phyloP scores from a whole-genome alignment of 176 grass and related monocot genomes.

The Carex scoparia region DNA sequence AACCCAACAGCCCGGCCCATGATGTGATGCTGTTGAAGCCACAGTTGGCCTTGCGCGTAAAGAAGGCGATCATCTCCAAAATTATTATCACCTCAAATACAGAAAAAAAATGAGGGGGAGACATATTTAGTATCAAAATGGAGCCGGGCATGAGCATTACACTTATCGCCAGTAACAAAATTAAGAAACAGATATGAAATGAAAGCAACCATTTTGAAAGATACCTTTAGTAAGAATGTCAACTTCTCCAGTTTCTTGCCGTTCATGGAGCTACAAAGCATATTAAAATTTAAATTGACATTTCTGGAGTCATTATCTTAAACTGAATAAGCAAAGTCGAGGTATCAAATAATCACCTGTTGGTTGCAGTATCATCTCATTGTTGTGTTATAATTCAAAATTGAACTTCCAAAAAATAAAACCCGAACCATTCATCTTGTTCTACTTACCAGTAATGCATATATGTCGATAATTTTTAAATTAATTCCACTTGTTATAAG shows the following conservation, averaged over 20 bases:
- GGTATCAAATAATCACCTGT: background rate
- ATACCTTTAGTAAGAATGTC: conserved; percentile 90
- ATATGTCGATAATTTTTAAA: background rate
- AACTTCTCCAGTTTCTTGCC: conserved; percentile 61
- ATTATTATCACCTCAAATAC: conserved; percentile 66
- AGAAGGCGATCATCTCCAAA: conserved; percentile 70
- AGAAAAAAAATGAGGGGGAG: background rate
- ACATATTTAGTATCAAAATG: background rate
- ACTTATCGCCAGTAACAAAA: background rate
- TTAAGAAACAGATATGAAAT: background rate
- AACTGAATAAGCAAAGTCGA: background rate
- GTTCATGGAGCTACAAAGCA: conserved; percentile 64
- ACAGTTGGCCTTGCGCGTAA: conserved; percentile 81
- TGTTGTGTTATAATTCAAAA: background rate
- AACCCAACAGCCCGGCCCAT: conserved; percentile 82
- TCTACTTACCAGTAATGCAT: background rate
- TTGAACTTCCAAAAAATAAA: background rate
- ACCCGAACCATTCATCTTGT: background rate
- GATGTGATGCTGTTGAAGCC: conserved; percentile 80
- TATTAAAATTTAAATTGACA: conserved; percentile 13
- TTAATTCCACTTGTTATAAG: background rate
- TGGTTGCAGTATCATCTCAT: background rate
- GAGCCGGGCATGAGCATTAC: background rate
- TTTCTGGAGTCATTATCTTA: background rate
- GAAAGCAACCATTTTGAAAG: background rate